Conservation (phyloP, 169 alveolate species). For the Haemoproteus tartakovskyi region DNA sequence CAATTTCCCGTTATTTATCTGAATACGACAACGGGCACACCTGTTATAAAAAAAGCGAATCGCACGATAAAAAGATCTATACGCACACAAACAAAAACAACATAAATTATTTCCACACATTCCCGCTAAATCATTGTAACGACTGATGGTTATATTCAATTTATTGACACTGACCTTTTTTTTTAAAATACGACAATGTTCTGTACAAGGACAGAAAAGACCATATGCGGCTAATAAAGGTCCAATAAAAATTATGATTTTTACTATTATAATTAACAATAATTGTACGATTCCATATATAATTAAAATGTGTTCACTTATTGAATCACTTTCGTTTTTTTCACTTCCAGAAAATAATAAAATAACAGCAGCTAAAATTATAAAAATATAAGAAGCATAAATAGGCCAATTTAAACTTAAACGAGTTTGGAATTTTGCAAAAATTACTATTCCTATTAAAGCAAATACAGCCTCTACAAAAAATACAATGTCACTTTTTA, state of each 20-base stretch:
- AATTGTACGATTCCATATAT: slow-evolving; percentile 71
- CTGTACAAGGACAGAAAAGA: slow-evolving; percentile 79
- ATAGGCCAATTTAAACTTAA: slow-evolving; percentile 76
- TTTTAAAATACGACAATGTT: slow-evolving; percentile 73
- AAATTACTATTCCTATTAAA: slow-evolving; percentile 60
- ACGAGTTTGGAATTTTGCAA: slow-evolving; percentile 75
- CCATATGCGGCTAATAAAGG: slow-evolving; percentile 79
- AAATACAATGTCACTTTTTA: slow-evolving; percentile 14
- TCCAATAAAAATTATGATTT: slow-evolving; percentile 67
- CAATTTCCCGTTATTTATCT: slow-evolving; percentile 14
- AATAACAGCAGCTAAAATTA: slow-evolving; percentile 70
- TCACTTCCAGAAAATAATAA: slow-evolving; percentile 68
- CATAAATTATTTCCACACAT: slow-evolving; percentile 76
- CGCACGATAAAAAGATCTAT: slow-evolving; percentile 73
- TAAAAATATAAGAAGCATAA: slow-evolving; percentile 71
- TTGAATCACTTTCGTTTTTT: slow-evolving; percentile 39
- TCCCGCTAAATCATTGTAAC: slow-evolving; percentile 77
- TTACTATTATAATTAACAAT: slow-evolving; percentile 64
- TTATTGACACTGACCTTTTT: slow-evolving; percentile 55
- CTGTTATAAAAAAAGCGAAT: slow-evolving; percentile 42
- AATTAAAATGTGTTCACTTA: slow-evolving; percentile 62
- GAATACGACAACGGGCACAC: slow-evolving; percentile 25
- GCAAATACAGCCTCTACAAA: slow-evolving; percentile 40
- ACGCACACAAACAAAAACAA: slow-evolving; percentile 74
- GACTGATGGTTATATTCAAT: slow-evolving; percentile 71